Base-by-base conservation (phyloP, 1,284 basidiomycete genomes). In the Polyporus tsugae region DNA sequence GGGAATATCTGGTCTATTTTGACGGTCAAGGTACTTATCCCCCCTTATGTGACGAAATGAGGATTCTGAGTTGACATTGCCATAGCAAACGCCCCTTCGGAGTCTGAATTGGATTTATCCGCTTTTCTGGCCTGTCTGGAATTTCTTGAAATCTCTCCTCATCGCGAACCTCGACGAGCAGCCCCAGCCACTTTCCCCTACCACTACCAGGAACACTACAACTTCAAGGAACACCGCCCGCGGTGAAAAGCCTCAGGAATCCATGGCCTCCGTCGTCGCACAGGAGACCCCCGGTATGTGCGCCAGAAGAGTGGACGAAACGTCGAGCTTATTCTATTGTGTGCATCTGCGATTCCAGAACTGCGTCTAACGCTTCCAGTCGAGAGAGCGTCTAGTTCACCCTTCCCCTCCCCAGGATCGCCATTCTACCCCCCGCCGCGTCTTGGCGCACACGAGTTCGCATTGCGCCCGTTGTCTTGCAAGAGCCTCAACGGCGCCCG, bases 371-470 rank as follows among this genome's bases (percentile, higher is more conserved):
- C 84, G 10, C 80, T 87, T 66, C 80, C 82, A 44, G 75, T 86
- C 62, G 82, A 85, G 71, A 78, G 80, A 36, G 80, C 84, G 10
- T 82, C 86, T 35, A 81, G 85, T 0, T 87, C 87, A 10, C 89
- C 89, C 4, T 91, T 91, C 75, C 90, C 90, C 1, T 90, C 89
- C 0, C 90, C 90, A 19, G 87, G 87, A 0, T 90, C 88, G 10
- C 84, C 88, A 0, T 91, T 92, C 73, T 75, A 90, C 4, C 89
- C 90, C 9, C 90, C 90, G 15, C 90, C 90, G 1, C 83, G 85
- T 15, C 87, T 87, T 2, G 84, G 85, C 13, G 82, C 86, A 42
- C 89, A 90, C 81, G 90, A 91, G 74, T 91, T 90, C 75, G 90
- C 90, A 13, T 76, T 85, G 55, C 85, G 82, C 74, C 81, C 79